These are phyloP conservation scores for Cornus florida DNA, from an alignment of 148 eudicot genomes.

Conservation along the genomic window DNA sequence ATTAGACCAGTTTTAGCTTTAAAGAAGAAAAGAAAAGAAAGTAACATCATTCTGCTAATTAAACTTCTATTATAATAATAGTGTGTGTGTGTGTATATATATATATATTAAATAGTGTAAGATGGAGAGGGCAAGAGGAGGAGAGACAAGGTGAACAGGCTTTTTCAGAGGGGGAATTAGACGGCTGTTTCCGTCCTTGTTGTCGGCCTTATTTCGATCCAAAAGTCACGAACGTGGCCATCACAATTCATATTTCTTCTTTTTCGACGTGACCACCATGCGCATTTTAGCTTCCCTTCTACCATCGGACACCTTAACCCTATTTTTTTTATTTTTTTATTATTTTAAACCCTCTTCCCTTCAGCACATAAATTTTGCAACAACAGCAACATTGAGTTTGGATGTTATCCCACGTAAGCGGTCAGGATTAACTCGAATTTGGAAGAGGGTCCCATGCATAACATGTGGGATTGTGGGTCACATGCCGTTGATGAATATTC, in stretches of 20 bases:
- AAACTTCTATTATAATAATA: no score
- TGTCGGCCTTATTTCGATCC: constrained; percentile 23
- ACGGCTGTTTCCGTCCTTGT: constrained; percentile 28
- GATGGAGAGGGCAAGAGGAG: background rate
- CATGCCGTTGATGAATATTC: background rate
- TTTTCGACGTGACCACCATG: constrained; percentile 1
- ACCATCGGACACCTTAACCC: background rate
- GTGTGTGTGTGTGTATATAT: no score
- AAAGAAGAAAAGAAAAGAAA: no score
- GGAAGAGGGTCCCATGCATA: no score
- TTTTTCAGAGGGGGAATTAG: constrained; percentile 18
- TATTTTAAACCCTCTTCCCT: no score
- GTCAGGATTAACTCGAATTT: background rate
- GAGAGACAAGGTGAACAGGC: constrained; percentile 25
- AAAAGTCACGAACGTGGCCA: constrained; percentile 4
- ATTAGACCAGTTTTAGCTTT: no score
- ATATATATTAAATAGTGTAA: background rate
- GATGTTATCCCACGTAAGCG: background rate
- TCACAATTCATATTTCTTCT: background rate
- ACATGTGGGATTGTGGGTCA: background rate
- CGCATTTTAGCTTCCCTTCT: background rate
- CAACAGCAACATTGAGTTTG: no score
- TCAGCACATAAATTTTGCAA: no score
- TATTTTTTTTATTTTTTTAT: no score
- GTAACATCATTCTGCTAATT: no score